phyloP scores from a whole-genome alignment of 2,329 filamentous ascomycete genomes.

The Diaporthe capsici region DNA sequence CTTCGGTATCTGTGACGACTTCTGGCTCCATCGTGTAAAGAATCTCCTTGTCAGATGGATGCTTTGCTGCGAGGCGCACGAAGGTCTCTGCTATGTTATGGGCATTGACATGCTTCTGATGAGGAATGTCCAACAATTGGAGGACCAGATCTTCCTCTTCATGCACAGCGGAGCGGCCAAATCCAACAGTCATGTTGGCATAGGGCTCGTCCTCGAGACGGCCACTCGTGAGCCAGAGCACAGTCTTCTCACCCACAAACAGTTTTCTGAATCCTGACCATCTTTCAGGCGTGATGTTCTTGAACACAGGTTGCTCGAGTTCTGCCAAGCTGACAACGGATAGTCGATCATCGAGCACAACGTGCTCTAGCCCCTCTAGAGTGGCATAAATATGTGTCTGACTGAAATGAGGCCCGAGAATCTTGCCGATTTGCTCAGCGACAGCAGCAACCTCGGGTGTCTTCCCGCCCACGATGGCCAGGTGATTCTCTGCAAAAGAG shows the following conservation, averaged over 20 bases:
- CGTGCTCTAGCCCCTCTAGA: background rate
- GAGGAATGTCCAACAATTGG: background rate
- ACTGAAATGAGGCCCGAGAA: background rate
- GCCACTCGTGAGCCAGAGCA: conserved; percentile 21
- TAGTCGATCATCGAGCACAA: background rate
- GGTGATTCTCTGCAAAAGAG: background rate
- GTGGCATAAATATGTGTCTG: background rate
- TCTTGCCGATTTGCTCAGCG: background rate
- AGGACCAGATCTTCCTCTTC: background rate
- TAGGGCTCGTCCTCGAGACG: conserved; percentile 5
- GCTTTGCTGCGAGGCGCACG: background rate
- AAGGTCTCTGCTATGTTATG: conserved; percentile 1
- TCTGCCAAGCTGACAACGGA: conserved; percentile 1
- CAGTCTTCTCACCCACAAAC: background rate
- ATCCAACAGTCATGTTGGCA: conserved; percentile 15
- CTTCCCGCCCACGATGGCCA: conserved; percentile 10
- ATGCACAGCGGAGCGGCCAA: conserved; percentile 12
- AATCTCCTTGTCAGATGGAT: background rate
- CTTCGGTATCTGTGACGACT: conserved; percentile 19
- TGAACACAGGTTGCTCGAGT: conserved; percentile 33
- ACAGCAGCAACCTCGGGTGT: background rate
- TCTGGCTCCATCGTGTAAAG: conserved; percentile 18
- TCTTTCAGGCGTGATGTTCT: background rate
- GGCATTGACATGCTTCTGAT: background rate
- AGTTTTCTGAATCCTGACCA: background rate